These are phyloP conservation scores for Trametes gibbosa DNA, from an alignment of 768 basidiomycete genomes.

Conservation along the genomic window DNA sequence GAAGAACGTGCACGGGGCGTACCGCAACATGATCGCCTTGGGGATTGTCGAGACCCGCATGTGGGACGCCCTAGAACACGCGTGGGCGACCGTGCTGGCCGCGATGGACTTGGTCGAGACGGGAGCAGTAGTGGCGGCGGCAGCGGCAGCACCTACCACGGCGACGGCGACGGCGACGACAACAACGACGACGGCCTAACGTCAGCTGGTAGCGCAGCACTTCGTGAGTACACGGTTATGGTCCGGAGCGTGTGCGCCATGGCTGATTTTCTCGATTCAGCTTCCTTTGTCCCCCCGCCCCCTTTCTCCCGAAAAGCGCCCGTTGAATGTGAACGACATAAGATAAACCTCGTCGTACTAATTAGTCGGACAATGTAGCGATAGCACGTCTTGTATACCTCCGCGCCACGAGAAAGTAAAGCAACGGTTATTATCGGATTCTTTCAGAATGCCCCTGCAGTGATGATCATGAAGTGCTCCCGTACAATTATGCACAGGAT, in stretches of 20 bases:
- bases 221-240: background rate
- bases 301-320: background rate
- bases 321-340: background rate
- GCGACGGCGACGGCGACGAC: too few relatives aligned
- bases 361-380: background rate
- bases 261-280: too few relatives aligned
- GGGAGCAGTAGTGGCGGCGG: background rate
- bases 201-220: background rate
- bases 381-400: background rate
- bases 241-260: too few relatives aligned
- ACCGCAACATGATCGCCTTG: constrained; percentile 38
- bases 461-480: too few relatives aligned
- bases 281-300: too few relatives aligned
- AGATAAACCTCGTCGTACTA: background rate
- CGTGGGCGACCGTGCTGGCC: constrained; percentile 41
- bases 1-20: constrained; percentile 10
- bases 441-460: too few relatives aligned
- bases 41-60: constrained; percentile 44
- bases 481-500: too few relatives aligned
- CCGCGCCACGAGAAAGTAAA: background rate
- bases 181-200: too few relatives aligned
- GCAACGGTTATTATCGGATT: background rate
- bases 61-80: constrained; percentile 42
- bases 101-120: constrained; percentile 30
- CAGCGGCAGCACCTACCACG: too few relatives aligned